These are phyloP conservation scores for Wilcoxina mikolae DNA, from an alignment of 495 filamentous ascomycete genomes.

Conservation along the genomic window DNA sequence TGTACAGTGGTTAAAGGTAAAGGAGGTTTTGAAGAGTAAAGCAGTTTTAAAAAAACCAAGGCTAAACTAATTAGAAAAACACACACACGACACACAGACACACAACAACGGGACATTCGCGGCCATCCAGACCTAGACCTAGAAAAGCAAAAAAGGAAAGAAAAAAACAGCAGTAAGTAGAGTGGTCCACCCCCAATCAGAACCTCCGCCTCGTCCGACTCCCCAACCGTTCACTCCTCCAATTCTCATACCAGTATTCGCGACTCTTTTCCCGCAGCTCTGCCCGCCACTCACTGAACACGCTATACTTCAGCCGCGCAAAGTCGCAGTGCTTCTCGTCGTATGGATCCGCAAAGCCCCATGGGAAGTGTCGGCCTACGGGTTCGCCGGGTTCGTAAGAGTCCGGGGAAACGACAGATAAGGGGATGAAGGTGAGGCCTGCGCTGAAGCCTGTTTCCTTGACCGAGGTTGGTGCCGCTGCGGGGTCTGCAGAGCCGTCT, in stretches of 20 bases:
- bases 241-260: constrained; percentile 91
- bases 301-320: constrained; percentile 70
- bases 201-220: background rate
- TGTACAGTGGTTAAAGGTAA: background rate
- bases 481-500: constrained; percentile 36
- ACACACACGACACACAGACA: too few species aligned
- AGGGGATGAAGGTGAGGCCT: constrained; percentile 51
- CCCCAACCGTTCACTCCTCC: constrained; percentile 60
- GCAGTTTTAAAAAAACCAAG: too few species aligned
- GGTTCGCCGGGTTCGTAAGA: constrained; percentile 60
- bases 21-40: too few species aligned
- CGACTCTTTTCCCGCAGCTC: constrained; percentile 85
- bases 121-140: background rate
- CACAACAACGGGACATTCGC: too few species aligned
- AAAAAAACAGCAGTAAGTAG: background rate
- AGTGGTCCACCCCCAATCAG: background rate
- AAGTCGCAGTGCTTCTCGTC: constrained; percentile 89
- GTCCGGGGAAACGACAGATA: constrained; percentile 90
- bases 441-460: background rate
- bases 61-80: too few species aligned
- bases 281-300: constrained; percentile 83
- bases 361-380: constrained; percentile 76
- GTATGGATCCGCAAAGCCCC: constrained; percentile 91
- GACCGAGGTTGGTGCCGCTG: background rate
- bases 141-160: background rate